Conservation (phyloP, 208 protist genomes). For the Crithidia expoeki region DNA sequence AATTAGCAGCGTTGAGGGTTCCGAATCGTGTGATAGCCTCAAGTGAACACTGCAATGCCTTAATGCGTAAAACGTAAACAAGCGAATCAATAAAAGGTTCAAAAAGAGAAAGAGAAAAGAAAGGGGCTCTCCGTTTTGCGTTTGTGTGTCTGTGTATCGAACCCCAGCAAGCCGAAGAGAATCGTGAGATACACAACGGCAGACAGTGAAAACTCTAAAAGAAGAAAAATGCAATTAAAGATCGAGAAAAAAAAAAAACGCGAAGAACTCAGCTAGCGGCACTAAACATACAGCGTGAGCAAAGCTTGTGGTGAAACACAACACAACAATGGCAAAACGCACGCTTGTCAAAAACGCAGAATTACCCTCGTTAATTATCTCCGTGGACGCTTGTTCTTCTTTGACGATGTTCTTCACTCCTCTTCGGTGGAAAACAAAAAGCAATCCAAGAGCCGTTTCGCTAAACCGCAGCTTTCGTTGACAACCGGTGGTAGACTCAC, state of each 20-base stretch:
- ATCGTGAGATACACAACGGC: constrained; percentile 2
- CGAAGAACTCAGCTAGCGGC: neutral
- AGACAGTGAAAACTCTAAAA: neutral
- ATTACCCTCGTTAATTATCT: no score
- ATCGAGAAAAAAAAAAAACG: constrained; percentile 2
- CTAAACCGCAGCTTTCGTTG: no score
- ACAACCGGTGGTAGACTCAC: no score
- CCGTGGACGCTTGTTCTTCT: no score
- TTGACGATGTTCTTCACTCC: no score
- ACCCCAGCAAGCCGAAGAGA: neutral
- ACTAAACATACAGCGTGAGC: neutral
- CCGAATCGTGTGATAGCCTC: neutral
- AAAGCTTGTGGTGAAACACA: constrained; percentile 7
- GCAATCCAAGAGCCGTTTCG: no score
- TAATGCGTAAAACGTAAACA: neutral
- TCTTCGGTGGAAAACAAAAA: no score
- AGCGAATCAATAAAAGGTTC: neutral
- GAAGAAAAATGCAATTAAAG: neutral
- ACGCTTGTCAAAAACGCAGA: neutral
- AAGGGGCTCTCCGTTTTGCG: neutral
- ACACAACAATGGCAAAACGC: neutral
- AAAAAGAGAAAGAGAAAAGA: neutral
- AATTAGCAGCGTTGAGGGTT: constrained; percentile 13
- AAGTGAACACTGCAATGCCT: neutral
- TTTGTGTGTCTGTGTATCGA: constrained; percentile 1